A percentile compares a stretch with the other conserved stretches of the same genome.
Evolutionary conservation across 2,329 filamentous ascomycete genomes (phyloP).

Genomic region (Exophiala spinifera): DNA sequence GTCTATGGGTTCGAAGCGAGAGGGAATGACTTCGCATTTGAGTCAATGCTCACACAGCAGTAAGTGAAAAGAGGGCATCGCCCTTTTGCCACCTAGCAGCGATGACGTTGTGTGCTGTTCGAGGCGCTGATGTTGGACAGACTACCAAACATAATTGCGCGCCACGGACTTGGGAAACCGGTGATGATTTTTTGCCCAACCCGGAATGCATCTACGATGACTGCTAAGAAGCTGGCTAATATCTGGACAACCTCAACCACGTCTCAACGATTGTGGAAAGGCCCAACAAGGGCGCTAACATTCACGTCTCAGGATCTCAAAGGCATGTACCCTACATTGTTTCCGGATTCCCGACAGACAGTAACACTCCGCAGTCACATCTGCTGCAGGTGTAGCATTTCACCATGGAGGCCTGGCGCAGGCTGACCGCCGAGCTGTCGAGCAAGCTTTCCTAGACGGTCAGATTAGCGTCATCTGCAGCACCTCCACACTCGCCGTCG

Average conservation of each 20-base stretch:
- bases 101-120: background rate
- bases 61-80: conserved; percentile 33
- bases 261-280: conserved; percentile 60
- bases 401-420: conserved; percentile 74
- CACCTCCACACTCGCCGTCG: conserved; percentile 79
- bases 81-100: no score
- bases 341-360: background rate
- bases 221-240: conserved; percentile 64
- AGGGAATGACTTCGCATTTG: conserved; percentile 73
- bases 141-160: conserved; percentile 63
- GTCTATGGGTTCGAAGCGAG: conserved; percentile 67
- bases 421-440: conserved; percentile 63
- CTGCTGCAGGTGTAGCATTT: conserved; percentile 66
- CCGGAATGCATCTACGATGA: conserved; percentile 64
- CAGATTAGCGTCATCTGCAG: conserved; percentile 80
- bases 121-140: conserved; percentile 39
- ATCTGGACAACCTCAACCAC: conserved; percentile 58
- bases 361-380: conserved; percentile 35
- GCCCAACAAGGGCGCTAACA: conserved; percentile 50
- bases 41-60: conserved; percentile 64
- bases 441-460: conserved; percentile 65
- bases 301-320: conserved; percentile 60
- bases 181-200: conserved; percentile 83
- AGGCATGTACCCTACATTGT: conserved; percentile 37
- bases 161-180: conserved; percentile 68